Evolutionary conservation across 306 rosid genomes (phyloP).

Genomic region (Psophocarpus tetragonolobus): DNA sequence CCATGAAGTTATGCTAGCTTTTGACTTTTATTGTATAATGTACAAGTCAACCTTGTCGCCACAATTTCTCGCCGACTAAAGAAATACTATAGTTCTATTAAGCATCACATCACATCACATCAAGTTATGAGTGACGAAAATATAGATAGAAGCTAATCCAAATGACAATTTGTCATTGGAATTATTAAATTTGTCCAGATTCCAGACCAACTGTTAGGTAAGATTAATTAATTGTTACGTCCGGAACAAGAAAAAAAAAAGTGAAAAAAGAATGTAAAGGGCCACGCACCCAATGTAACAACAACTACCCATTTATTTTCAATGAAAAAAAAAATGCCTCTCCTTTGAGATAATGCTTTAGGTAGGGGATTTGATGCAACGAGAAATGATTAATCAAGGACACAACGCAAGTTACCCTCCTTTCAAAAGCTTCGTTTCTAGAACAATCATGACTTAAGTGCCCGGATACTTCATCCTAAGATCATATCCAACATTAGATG

Average conservation of each 20-base stretch:
- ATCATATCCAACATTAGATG: too few relatives aligned
- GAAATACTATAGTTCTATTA: constrained; percentile 14
- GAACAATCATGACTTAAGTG: constrained; percentile 9
- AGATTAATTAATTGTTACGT: constrained; percentile 45
- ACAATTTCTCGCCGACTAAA: constrained; percentile 34
- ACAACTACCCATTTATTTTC: constrained; percentile 49
- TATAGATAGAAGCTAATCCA: constrained; percentile 24
- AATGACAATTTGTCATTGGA: constrained; percentile 18
- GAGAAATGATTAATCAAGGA: constrained; percentile 25
- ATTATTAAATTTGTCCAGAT: constrained; percentile 5
- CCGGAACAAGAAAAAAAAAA: constrained; percentile 37
- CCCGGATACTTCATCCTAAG: constrained; percentile 7
- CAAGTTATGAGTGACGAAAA: constrained; percentile 14
- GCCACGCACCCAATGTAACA: constrained; percentile 40
- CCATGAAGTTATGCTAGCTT: constrained; percentile 2
- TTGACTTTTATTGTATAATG: constrained; percentile 25
- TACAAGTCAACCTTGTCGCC: constrained; percentile 46
- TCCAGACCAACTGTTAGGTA: constrained; percentile 24
- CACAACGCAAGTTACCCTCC: constrained; percentile 6
- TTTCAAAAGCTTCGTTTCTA: constrained; percentile 5
- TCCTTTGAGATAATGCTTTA: constrained; percentile 36
- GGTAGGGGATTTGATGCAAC: constrained; percentile 34
- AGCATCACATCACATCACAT: constrained; percentile 46
- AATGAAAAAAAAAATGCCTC: constrained; percentile 20
- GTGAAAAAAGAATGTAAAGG: constrained; percentile 11